Evolutionary conservation across 305 asterid genomes (phyloP), one percentile per base, ranked within the genome.

Genomic region (Fraxinus baroniana): DNA sequence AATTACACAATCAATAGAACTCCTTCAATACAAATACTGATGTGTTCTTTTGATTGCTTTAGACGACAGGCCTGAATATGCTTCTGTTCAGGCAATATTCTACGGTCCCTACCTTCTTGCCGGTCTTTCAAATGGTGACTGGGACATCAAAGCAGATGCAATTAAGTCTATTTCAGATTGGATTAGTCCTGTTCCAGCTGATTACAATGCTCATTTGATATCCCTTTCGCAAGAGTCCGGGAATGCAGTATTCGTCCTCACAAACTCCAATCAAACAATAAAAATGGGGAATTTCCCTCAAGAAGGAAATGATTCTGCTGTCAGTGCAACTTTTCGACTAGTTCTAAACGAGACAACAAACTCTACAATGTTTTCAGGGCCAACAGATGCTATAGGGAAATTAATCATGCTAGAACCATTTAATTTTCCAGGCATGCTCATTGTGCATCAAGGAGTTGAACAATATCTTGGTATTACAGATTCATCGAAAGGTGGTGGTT

Each of bases 31-130:
- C 44, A 60, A 1, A 6, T 17, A 24, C 83, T 84, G 13, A 85
- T 26, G 5, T 28, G 49, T 66, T 64, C 7, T 84, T 79, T 24
- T 37, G 66, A 15, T 26, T 78, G 80, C 6, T 80, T 57, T 87
- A 94, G 99, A 95, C 84, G 97, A 95, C 17, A 83, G 99, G 35
- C 80, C 89, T 0, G 92, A 87, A 81, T 94, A 86, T 70, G 86
- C 92, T 10, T 87, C 94, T 0, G 55, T 95, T 37, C 91, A 93
- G 41, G 92, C 98, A 64, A 88, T 94, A 86, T 84, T 93, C 80
- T 94, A 89, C 46, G 98, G 99, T 24, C 97, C 98, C 73, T 95
- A 95, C 88, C 97, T 94, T 79, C 97, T 95, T 3, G 97, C 90
- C 2, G 98, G 95, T 15, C 88, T 89, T 1, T 79, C 97, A n/a